A percentile compares a stretch with the other conserved stretches of the same genome.
These are phyloP conservation scores for Trichoderma asperellum DNA, from an alignment of 2,329 filamentous ascomycete genomes.

Conservation along the genomic window DNA sequence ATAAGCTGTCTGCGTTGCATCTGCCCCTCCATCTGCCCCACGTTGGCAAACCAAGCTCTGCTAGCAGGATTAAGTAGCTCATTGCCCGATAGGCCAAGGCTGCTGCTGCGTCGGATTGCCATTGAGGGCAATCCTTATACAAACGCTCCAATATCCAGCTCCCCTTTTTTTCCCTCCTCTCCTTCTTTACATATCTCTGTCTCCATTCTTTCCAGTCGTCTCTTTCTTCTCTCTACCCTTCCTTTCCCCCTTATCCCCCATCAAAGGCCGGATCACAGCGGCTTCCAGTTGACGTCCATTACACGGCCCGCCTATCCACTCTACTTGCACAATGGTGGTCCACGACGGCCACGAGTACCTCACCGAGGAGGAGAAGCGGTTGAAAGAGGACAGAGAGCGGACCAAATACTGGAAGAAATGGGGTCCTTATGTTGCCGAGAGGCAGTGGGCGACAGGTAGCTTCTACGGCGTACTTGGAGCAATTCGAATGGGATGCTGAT, in stretches of 20 bases:
- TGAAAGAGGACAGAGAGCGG: slow-evolving; percentile 82
- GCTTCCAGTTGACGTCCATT: slow-evolving; percentile 5
- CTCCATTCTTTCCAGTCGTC: slow-evolving; percentile 21
- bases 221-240: slow-evolving; percentile 18
- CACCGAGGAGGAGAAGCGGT: slow-evolving; percentile 86
- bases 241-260: neutral
- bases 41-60: slow-evolving; percentile 23
- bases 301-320: neutral
- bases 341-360: slow-evolving; percentile 86
- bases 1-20: slow-evolving; percentile 13
- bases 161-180: neutral
- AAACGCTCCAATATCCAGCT: slow-evolving; percentile 14
- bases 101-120: slow-evolving; percentile 10
- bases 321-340: slow-evolving; percentile 71
- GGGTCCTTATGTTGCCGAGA: slow-evolving; percentile 90
- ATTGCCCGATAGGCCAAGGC: slow-evolving; percentile 23
- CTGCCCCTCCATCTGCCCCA: slow-evolving; percentile 27
- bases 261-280: neutral
- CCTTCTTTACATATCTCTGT: slow-evolving; percentile 14
- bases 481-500: slow-evolving; percentile 33
- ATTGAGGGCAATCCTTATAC: slow-evolving; percentile 14
- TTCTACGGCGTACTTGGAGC: too few species aligned
- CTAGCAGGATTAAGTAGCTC: slow-evolving; percentile 16
- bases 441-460: slow-evolving; percentile 91
- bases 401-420: slow-evolving; percentile 98